phyloP scores from a whole-genome alignment of 2,329 filamentous ascomycete genomes.

The Ilyonectria sp. region DNA sequence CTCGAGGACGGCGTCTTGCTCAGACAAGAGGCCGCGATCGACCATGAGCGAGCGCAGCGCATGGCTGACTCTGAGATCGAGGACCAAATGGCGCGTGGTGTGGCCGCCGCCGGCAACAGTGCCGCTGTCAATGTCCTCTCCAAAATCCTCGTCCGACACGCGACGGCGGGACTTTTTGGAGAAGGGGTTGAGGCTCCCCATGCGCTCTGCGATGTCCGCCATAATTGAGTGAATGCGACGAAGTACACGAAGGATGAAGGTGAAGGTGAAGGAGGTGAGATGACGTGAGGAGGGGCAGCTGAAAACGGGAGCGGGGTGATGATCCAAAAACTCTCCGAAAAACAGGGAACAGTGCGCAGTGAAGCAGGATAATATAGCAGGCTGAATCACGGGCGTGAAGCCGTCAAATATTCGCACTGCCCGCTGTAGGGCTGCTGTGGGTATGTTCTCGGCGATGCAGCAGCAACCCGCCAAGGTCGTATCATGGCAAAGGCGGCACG shows the following conservation, averaged over 20 bases:
- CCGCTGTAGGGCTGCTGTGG: background rate
- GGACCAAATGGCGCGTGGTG: slow-evolving; percentile 64
- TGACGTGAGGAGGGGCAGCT: slow-evolving; percentile 35
- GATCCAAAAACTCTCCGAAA: slow-evolving; percentile 12
- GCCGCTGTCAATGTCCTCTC: slow-evolving; percentile 51
- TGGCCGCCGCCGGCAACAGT: slow-evolving; percentile 74
- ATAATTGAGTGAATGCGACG: slow-evolving; percentile 11
- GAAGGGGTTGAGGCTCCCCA: slow-evolving; percentile 52
- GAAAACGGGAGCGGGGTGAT: slow-evolving; percentile 22
- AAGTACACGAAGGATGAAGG: slow-evolving; percentile 18
- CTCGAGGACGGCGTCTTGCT: slow-evolving; percentile 63
- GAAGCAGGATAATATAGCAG: background rate
- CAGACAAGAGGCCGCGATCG: slow-evolving; percentile 65
- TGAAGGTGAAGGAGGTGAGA: slow-evolving; percentile 23
- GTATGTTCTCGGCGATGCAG: slow-evolving; percentile 22
- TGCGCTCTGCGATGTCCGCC: slow-evolving; percentile 48
- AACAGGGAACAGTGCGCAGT: slow-evolving; percentile 6
- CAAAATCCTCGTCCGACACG: slow-evolving; percentile 53
- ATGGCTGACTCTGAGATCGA: slow-evolving; percentile 71
- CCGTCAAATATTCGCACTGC: background rate
- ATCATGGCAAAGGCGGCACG: slow-evolving; percentile 14
- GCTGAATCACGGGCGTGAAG: slow-evolving; percentile 1
- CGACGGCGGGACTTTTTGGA: slow-evolving; percentile 38
- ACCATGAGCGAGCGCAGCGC: slow-evolving; percentile 70
- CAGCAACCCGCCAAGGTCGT: slow-evolving; percentile 16